Evolutionary conservation across 169 alveolate genomes (phyloP).

Genomic region (Perkinsus chesapeaki): DNA sequence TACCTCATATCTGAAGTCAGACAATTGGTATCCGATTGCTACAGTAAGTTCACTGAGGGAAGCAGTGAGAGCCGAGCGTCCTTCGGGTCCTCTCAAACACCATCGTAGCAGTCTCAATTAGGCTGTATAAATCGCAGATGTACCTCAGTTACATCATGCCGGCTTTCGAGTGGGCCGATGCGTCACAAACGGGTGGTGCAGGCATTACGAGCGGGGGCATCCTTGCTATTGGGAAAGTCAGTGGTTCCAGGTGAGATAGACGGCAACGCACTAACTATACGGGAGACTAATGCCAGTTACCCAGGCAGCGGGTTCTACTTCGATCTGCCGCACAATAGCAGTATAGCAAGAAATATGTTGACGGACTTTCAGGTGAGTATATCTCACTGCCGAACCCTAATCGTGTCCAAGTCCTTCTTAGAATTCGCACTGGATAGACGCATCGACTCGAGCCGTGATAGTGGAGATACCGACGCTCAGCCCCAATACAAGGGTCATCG

Average conservation of each 20-base stretch:
- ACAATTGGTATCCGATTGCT: neutral
- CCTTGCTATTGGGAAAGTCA: neutral
- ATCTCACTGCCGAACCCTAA: neutral
- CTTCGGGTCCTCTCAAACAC: neutral
- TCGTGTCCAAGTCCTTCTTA: neutral
- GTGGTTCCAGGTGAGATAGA: neutral
- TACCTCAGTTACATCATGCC: neutral
- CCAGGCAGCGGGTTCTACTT: neutral
- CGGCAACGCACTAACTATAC: too few species aligned
- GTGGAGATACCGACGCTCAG: neutral
- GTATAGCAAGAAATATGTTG: neutral
- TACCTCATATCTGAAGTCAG: neutral
- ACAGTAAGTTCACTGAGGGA: neutral
- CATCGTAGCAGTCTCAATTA: neutral
- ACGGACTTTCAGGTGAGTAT: neutral
- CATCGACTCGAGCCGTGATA: neutral
- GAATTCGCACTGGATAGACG: neutral
- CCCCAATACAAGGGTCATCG: neutral
- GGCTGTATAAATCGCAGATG: neutral
- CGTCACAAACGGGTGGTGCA: neutral
- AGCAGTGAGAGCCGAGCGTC: neutral
- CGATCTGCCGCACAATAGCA: neutral
- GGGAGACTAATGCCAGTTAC: too few species aligned
- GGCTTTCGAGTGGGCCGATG: neutral
- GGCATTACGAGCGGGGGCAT: neutral